Evolutionary conservation across 1,284 basidiomycete species (phyloP).

Genomic region (Pseudozyma thailandica): DNA sequence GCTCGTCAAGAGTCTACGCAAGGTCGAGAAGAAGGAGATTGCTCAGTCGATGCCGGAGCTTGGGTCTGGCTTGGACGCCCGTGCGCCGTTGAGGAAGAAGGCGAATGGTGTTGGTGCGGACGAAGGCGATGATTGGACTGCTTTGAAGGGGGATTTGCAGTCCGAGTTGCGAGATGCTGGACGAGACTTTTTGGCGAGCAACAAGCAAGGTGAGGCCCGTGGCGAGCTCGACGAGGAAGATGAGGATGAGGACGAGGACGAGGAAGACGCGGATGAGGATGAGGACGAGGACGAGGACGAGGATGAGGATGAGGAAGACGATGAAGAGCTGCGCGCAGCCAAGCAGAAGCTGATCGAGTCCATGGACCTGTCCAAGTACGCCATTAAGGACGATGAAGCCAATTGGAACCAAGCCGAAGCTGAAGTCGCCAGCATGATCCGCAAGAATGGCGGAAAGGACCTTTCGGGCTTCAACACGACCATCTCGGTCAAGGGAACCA

Average conservation of each 20-base stretch:
- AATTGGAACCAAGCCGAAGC: conserved; percentile 64
- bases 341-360: conserved; percentile 51
- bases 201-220: conserved; percentile 18
- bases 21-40: conserved; percentile 76
- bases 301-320: conserved; percentile 19
- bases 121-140: conserved; percentile 33
- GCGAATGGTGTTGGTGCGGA: conserved; percentile 16
- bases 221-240: conserved; percentile 27
- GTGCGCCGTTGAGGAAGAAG: conserved; percentile 23
- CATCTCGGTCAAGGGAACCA: conserved; percentile 48
- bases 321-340: conserved; percentile 34
- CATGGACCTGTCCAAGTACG: conserved; percentile 57
- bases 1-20: conserved; percentile 80
- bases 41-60: conserved; percentile 45
- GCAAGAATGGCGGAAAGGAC: conserved; percentile 42
- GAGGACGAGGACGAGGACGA: conserved; percentile 17
- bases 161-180: conserved; percentile 57
- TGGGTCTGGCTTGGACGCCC: conserved; percentile 16
- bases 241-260: conserved; percentile 30
- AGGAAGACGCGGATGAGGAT: conserved; percentile 17
- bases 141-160: conserved; percentile 50
- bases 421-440: conserved; percentile 52
- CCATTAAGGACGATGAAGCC: conserved; percentile 42
- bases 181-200: conserved; percentile 29
- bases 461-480: conserved; percentile 50